Conservation (phyloP, 345 rosid genomes). For the Ailanthus altissimus region DNA sequence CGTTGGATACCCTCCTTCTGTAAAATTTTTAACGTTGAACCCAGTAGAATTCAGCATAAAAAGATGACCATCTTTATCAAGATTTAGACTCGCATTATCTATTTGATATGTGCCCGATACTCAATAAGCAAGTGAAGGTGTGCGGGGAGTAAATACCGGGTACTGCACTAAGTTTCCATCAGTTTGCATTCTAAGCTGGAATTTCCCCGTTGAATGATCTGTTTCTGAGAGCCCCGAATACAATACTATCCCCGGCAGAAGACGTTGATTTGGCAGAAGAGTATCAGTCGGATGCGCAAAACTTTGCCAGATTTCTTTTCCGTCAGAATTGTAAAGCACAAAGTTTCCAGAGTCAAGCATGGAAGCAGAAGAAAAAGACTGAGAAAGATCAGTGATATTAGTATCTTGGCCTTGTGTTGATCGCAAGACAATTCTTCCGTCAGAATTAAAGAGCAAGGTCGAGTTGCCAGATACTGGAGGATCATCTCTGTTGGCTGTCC, state of each 20-base stretch:
- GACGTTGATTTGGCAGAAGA: constrained; percentile 20
- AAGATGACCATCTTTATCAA: background rate
- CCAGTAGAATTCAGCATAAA: constrained; percentile 20
- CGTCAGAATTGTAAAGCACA: constrained; percentile 29
- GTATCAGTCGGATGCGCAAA: constrained; percentile 23
- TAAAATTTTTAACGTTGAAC: background rate
- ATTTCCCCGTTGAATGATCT: constrained; percentile 19
- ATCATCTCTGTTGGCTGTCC: constrained; percentile 22
- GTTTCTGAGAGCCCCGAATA: constrained; percentile 16
- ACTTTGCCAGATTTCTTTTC: constrained; percentile 27
- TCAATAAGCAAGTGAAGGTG: constrained; percentile 8
- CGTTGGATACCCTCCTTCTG: background rate
- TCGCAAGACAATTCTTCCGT: constrained; percentile 14
- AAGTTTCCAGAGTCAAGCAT: constrained; percentile 38
- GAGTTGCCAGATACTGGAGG: constrained; percentile 18
- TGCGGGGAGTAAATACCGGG: background rate
- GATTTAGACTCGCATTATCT: constrained; percentile 7
- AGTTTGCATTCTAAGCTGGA: constrained; percentile 21
- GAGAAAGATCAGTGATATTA: background rate
- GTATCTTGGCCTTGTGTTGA: background rate
- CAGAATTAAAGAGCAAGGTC: constrained; percentile 9
- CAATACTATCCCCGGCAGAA: constrained; percentile 11
- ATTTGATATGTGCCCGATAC: background rate
- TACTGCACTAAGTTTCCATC: constrained; percentile 33
- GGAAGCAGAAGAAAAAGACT: constrained; percentile 20